Base-by-base conservation (phyloP, 805 yeast species). In the Scheffersomyces stipitis region DNA sequence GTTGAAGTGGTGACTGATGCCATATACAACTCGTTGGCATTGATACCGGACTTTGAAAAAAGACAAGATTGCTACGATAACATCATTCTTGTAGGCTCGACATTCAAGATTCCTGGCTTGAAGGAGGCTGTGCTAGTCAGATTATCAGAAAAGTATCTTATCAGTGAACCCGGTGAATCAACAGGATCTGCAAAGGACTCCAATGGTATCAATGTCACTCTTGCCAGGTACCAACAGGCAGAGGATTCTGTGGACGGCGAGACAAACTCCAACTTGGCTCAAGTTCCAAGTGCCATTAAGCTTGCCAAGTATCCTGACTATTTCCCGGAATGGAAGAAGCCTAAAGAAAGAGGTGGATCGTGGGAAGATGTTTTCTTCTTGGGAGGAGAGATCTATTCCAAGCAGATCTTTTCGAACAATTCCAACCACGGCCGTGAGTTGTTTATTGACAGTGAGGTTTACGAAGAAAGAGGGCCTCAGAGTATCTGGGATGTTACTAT, bases 311-410 rank as follows among this genome's bases (percentile, higher is more conserved):
- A 79, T 58, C 95, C 96, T 0, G 98, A 91, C 38, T 90, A 91
- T 60, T 91, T 91, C 64, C 86, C 96, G 1, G 96, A 87, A 48
- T 91, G 97, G 97, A 90, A 90, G 63, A 58, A 61, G 42, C 71
- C 74, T 5, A 66, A 66, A 52, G 71, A 64, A 18, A 50, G 41
- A 29, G 62, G 64, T 26, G 89, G 91, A 1, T 82, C 83, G 18
- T 69, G 75, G 75, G 81, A 83, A 40, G 89, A 86, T 48, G 78
- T 83, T 22, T 73, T 79, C 40, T 87, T 90, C 54, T 65, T 90
- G 43, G 98, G 98, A 2, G 95, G 86, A 2, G 86, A 88, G 60
- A 85, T 90, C 33, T 83, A 87, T 30, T 79, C 96, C 14, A 88
- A 86, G 60, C 96, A 88, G 65, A 77, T 86, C 10, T 90, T 85